Base-by-base conservation (phyloP, 371 early-diverging fungal genomes). In the Rhizopus delemar region DNA sequence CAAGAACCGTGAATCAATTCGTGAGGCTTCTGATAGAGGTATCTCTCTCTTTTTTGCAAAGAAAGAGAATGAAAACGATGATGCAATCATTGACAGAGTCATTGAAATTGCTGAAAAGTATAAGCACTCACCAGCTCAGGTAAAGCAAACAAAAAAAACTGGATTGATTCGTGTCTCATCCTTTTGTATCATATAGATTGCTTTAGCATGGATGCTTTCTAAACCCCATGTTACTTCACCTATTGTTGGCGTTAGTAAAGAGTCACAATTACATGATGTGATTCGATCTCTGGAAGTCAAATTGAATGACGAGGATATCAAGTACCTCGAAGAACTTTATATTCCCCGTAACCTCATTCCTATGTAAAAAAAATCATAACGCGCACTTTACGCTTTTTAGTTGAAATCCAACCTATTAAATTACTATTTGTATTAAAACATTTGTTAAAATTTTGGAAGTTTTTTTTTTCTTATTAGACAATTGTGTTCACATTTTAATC, bases 181-280 rank as follows among this genome's bases (percentile, higher is more conserved):
- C 22, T n/a, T 46, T 15, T 8, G 9, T 45, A 13, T 34, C 15
- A 32, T 43, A 22, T 56, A 66, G 66, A 61, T 79, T 35, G 77
- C 80, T 28, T 65, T 84, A 31, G 81, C 83, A 8, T 83, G 83
- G 84, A 31, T 79, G 11, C 53, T 66, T 22, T 51, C 62, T n/a
- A 79, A 80, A 33, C 50, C 60, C 1, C 59, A 59, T 53, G 73
- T 82, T 12, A 65, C 75, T 4, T 43, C 73, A 5, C 74, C 80
- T 29, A 75, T 83, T 56, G 62, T 78, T 22, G 83, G 78, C 39
- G 53, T 71, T 32, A 60, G 60, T 38, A 77, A 68, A 51, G 57
- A 50, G 11, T n/a, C 61, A 15, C 63, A 74, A 53, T 15, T 79
- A 29, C 51, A 59, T 22, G 80, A 82, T 62, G 35, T 69, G 7